Base-by-base conservation (phyloP, 1,284 basidiomycete genomes). In the Cutaneotrichosporon dermatis region DNA sequence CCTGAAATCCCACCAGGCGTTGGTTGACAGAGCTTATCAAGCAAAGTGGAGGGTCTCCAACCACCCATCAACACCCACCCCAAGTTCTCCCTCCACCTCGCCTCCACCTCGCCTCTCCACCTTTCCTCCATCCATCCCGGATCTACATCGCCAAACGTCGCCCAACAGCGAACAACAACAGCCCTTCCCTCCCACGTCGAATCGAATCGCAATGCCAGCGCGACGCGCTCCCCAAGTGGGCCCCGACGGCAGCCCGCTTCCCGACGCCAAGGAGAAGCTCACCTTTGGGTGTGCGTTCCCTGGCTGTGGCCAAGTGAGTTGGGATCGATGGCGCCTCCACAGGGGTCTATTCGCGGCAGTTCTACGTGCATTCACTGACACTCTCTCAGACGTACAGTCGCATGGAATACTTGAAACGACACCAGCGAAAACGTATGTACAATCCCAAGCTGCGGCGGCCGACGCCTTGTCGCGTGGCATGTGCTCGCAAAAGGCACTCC, bases 391-490 rank as follows among this genome's bases (percentile, higher is more conserved):
- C 67, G 0, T 79, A 79, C 61, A 76, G 74, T 63, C 71, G 77
- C 39, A 74, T 77, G 69, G 77, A 79, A 61, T 79, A 79, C 58
- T 59, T 79, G 59, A 76, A 76, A 53, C 62, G 78, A 49, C 78
- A 79, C 64, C 76, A 79, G 51, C 60, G 78, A 53, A 79, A 79
- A 68, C 78, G 78, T 79, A 58, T 61, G 77, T 69, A 25, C 25
- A 25, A 25, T 25, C 25, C 25, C 25, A 25, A 25, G 25, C 25
- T 11, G 43, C 13, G 7, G 11, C 9, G 53, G 46, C 36, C 15
- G 25, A 25, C 25, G 25, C 25, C 25, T 25, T 50, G 35, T 50
- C 37, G 53, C 34, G 52, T 34, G 40, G 46, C 44, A n/a, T 9
- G 8, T 45, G 44, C 25, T 45, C 16, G 44, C 16, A 33, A 45